Percentiles rank a stretch among this genome's conserved stretches.
Conservation (phyloP, 768 basidiomycete genomes). For the Auriscalpium microsporum region DNA sequence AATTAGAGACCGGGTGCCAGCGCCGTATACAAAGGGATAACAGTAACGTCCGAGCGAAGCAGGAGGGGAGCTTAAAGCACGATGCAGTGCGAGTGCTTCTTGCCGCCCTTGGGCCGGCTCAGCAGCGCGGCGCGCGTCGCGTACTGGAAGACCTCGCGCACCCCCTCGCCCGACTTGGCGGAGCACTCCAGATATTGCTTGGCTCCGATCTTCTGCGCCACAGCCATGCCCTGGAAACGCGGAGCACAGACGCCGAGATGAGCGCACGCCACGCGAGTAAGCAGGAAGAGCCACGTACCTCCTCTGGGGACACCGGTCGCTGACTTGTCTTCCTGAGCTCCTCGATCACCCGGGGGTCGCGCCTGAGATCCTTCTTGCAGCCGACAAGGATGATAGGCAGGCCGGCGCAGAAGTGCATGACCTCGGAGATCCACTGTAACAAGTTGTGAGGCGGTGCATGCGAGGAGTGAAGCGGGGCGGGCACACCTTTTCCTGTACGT, state of each 20-base stretch:
- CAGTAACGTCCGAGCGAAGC: background rate
- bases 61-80: slow-evolving; percentile 30
- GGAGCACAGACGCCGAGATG: slow-evolving; percentile 1
- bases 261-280: background rate
- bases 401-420: slow-evolving; percentile 93
- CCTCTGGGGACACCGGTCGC: slow-evolving; percentile 88
- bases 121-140: slow-evolving; percentile 91
- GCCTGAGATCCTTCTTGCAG: slow-evolving; percentile 97
- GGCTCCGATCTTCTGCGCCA: slow-evolving; percentile 94
- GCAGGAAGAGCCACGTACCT: slow-evolving; percentile 40
- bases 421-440: slow-evolving; percentile 92
- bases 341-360: slow-evolving; percentile 87
- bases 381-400: slow-evolving; percentile 96
- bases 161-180: slow-evolving; percentile 92
- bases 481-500: slow-evolving; percentile 98
- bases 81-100: slow-evolving; percentile 33
- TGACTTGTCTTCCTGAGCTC: slow-evolving; percentile 92
- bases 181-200: slow-evolving; percentile 97
- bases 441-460: background rate
- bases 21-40: slow-evolving; percentile 1
- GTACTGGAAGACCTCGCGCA: slow-evolving; percentile 97
- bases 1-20: background rate
- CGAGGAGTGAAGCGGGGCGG: background rate
- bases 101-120: slow-evolving; percentile 37
- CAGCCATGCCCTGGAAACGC: slow-evolving; percentile 71